phyloP scores from a whole-genome alignment of 1,284 basidiomycete genomes.

The Heliocybe sulcata region DNA sequence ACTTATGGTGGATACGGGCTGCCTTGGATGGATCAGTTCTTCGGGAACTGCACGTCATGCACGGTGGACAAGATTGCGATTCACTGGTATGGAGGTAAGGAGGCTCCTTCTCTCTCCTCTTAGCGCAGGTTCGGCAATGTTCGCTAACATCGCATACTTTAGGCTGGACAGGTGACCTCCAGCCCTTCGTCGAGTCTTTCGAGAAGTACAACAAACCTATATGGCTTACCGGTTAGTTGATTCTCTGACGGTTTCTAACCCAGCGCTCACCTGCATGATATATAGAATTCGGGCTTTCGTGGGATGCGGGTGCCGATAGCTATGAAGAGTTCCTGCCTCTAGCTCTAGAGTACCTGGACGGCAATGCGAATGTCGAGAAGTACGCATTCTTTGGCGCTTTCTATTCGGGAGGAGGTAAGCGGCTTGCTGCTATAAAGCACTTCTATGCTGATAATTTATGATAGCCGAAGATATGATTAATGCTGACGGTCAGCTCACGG shows the following conservation, averaged over 20 bases:
- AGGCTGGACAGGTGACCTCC: neutral
- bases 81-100: slow-evolving; percentile 4
- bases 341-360: neutral
- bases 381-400: neutral
- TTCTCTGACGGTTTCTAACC: neutral
- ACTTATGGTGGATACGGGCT: slow-evolving; percentile 17
- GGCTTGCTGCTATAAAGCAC: neutral
- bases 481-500: neutral
- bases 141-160: no score
- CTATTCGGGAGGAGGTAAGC: neutral
- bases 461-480: neutral
- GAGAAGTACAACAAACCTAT: slow-evolving; percentile 1
- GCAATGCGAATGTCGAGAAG: neutral
- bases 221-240: neutral
- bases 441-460: neutral
- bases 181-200: neutral
- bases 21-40: slow-evolving; percentile 14
- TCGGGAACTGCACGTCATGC: slow-evolving; percentile 6
- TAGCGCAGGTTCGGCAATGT: no score
- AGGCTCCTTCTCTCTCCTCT: neutral
- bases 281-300: neutral
- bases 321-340: neutral
- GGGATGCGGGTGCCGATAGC: neutral
- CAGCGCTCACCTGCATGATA: neutral
- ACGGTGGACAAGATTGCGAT: slow-evolving; percentile 5